Percentiles rank a stretch among this genome's conserved stretches.
Evolutionary conservation across 768 basidiomycete species (phyloP).

Genomic region (Suillus placidus): DNA sequence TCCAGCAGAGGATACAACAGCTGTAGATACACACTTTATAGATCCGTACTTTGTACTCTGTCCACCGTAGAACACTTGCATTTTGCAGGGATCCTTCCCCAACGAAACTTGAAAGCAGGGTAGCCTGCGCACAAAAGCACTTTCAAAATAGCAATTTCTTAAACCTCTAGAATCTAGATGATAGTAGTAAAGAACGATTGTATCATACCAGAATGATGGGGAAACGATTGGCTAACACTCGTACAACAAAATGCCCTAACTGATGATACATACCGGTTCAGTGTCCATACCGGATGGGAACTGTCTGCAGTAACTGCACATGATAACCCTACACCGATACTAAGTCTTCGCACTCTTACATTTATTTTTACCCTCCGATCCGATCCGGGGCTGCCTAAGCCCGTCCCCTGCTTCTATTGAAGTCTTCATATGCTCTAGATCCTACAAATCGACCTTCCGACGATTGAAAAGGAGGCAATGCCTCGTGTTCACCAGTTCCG

Average conservation of each 20-base stretch:
- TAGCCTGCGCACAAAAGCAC: not conserved
- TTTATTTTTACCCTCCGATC: not conserved
- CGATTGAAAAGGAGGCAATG: not conserved
- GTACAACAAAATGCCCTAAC: not conserved
- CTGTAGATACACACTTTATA: conserved; percentile 43
- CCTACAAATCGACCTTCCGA: not conserved
- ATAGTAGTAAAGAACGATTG: not conserved
- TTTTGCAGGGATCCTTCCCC: not conserved
- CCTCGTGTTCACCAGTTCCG: not conserved
- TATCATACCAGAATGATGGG: not conserved
- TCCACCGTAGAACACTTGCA: not conserved
- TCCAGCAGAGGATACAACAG: conserved; percentile 81
- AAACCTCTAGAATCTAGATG: not conserved
- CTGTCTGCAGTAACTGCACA: not conserved
- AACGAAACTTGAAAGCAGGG: not conserved
- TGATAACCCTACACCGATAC: not conserved
- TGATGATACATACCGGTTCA: not conserved
- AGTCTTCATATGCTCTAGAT: not conserved
- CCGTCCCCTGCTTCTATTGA: not conserved
- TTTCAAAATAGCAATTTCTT: not conserved
- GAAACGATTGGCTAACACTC: not conserved
- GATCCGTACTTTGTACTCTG: conserved; percentile 20
- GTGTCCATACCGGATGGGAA: not conserved
- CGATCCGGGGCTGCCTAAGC: not conserved
- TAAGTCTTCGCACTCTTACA: not conserved